Conservation (phyloP, 306 rosid genomes). For the Cicer bijugum region DNA sequence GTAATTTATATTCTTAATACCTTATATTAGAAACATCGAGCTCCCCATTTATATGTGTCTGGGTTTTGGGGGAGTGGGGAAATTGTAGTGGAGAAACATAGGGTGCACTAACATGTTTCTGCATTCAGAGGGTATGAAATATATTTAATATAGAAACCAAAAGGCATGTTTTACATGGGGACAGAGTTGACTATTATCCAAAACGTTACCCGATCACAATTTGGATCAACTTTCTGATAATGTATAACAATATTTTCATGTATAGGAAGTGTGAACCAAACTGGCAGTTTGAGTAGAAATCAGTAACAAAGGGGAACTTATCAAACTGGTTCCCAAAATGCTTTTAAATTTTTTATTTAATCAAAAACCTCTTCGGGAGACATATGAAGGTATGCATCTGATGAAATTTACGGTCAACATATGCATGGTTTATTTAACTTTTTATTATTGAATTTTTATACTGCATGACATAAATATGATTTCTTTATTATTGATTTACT, state of each 20-base stretch:
- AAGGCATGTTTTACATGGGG: neutral
- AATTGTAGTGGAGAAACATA: neutral
- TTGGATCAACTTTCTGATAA: neutral
- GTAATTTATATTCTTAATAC: neutral
- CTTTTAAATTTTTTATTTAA: neutral
- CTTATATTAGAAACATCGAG: slow-evolving; percentile 15
- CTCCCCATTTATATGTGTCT: slow-evolving; percentile 2
- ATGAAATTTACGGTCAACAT: neutral
- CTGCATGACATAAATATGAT: neutral
- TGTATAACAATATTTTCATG: neutral
- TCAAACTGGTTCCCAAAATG: neutral
- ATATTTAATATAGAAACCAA: neutral
- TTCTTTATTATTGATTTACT: neutral
- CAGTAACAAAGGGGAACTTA: neutral
- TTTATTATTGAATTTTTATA: neutral
- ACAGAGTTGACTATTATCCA: neutral
- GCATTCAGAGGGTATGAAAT: slow-evolving; percentile 16
- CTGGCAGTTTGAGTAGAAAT: neutral
- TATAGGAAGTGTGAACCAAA: neutral
- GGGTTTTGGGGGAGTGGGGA: neutral
- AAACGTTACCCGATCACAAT: neutral
- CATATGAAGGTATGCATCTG: neutral
- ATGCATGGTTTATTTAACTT: neutral
- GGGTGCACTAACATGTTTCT: neutral
- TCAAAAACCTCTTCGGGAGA: neutral